A percentile compares a stretch with the other conserved stretches of the same genome.
These are phyloP conservation scores for Uronychia setigera DNA, from an alignment of 73 alveolate species.

Conservation along the genomic window DNA sequence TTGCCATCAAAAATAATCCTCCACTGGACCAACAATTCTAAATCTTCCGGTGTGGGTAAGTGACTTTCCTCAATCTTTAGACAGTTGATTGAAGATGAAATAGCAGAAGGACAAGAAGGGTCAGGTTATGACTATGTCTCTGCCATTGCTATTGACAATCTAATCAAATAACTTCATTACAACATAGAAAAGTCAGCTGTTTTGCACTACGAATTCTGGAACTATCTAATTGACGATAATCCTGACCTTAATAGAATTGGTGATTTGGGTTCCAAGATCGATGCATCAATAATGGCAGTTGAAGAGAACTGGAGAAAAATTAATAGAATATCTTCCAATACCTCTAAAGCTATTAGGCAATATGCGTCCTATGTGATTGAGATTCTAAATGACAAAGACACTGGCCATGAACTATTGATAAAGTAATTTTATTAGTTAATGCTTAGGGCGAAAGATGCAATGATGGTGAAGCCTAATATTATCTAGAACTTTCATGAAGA, in stretches of 20 bases:
- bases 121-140: constrained; percentile 87
- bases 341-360: constrained; percentile 73
- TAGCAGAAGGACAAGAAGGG: constrained; percentile 73
- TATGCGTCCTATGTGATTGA: constrained; percentile 84
- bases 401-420: constrained; percentile 61
- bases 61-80: too few relatives aligned
- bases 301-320: constrained; percentile 80
- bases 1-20: constrained; percentile 81
- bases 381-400: constrained; percentile 87
- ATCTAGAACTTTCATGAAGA: constrained; percentile 40
- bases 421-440: constrained; percentile 74
- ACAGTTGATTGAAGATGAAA: constrained; percentile 71
- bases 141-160: constrained; percentile 80
- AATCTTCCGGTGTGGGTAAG: constrained; percentile 81
- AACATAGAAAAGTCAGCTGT: constrained; percentile 74
- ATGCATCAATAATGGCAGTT: constrained; percentile 72
- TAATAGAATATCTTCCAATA: constrained; percentile 67
- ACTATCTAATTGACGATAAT: constrained; percentile 79
- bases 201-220: constrained; percentile 90
- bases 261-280: constrained; percentile 86
- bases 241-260: constrained; percentile 83
- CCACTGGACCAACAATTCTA: constrained; percentile 84
- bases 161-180: constrained; percentile 70
- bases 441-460: constrained; percentile 65
- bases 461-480: constrained; percentile 25